phyloP scores from a whole-genome alignment of 2,329 filamentous ascomycete species.

The Davidsoniella eucalypti region DNA sequence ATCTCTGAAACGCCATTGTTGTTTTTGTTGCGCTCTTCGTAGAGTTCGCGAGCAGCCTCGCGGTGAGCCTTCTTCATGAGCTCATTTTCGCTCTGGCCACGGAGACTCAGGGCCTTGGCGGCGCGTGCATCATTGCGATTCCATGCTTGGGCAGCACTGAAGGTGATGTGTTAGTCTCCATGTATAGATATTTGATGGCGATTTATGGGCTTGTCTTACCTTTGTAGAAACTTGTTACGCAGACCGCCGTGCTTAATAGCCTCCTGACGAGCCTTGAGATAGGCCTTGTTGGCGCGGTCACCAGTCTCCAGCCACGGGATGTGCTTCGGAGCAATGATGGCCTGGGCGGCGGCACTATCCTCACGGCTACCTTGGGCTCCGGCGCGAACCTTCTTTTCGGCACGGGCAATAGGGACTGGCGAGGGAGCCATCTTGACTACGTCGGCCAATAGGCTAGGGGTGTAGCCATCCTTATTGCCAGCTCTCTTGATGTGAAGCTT shows the following conservation, averaged over 20 bases:
- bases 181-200: not conserved
- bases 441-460: conserved; percentile 71
- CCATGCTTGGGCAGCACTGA: conserved; percentile 89
- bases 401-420: conserved; percentile 49
- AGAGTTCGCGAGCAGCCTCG: conserved; percentile 79
- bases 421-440: conserved; percentile 91
- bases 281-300: conserved; percentile 76
- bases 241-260: conserved; percentile 94
- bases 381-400: conserved; percentile 44
- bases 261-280: conserved; percentile 86
- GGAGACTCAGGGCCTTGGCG: conserved; percentile 82
- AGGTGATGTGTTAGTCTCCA: not conserved
- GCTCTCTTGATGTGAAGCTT: conserved; percentile 88
- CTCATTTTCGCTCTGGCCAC: conserved; percentile 92
- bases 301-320: conserved; percentile 96
- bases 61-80: conserved; percentile 94
- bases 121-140: conserved; percentile 94
- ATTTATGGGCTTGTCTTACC: conserved; percentile 36
- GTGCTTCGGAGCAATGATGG: conserved; percentile 75
- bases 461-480: conserved; percentile 57
- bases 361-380: conserved; percentile 53
- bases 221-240: conserved; percentile 92
- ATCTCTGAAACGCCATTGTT: conserved; percentile 48
- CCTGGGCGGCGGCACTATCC: conserved; percentile 64
- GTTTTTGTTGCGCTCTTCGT: conserved; percentile 80